Evolutionary conservation across 371 early-diverging fungal genomes (phyloP), one percentile per base, ranked within the genome.

Genomic region (Mucor plumbeus): DNA sequence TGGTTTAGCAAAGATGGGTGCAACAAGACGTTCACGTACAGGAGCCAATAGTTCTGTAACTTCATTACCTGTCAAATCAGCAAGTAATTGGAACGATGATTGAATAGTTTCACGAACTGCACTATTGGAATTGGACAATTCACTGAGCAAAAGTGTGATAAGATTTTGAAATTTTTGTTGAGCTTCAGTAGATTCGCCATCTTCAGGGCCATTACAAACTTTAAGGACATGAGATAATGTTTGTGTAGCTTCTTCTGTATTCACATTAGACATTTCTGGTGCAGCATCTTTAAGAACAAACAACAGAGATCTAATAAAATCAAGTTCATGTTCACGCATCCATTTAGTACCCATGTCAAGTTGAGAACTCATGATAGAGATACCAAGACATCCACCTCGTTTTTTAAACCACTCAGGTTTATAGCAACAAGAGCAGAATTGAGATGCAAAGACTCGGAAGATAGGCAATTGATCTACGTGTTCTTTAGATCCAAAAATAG

Each of bases 1-100:
- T 4, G 99, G 99, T 73, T 98, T 98, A 38, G 96, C 89, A 79
- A 98, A 99, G 58, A 99, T 99, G 1, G 98, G 97, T 1, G 83
- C 84, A n/a, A 98, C 84, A 11, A 99, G 82, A 2, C 93, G 87
- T 59, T 96, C 96, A 47, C 92, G 84, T 0, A 92, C 92, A 0
- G 95, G 97, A 7, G 85, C 84, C 60, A 99, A 78, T 3, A 99
- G 77, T 17, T 93, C 94, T 0, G 97, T 94, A 13, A 96, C 90
- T 50, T 88, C 91, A 61, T 79, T 90, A 1, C 88, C 89, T 9
- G 91, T 92, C 17, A 95, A 70, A 38, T 90, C 89, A 3, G 94
- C 94, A 26, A 99, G 79, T 4, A 95, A 76, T 35, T 92, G 86
- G 70, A 98, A 87, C 9, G 94, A 87, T 0, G 87, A 80, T 69